A percentile compares a stretch with the other conserved stretches of the same genome.
phyloP scores from a whole-genome alignment of 1,139 yeast genomes.

The Suhomyces anneliseae region DNA sequence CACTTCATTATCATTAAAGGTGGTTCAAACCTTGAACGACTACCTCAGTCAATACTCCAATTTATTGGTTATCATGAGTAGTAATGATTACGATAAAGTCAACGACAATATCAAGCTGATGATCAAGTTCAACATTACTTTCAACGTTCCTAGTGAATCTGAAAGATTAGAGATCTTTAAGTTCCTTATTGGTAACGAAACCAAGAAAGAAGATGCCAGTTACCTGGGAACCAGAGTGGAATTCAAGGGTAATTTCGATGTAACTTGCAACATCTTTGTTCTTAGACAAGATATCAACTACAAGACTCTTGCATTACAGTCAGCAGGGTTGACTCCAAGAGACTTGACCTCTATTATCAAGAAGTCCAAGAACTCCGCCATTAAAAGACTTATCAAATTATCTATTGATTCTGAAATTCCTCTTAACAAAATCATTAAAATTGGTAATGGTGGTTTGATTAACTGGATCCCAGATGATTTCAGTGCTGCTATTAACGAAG shows the following conservation, averaged over 20 bases:
- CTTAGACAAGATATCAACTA: conserved; percentile 57
- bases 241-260: conserved; percentile 20
- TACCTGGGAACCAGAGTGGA: conserved; percentile 19
- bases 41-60: conserved; percentile 39
- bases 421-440: conserved; percentile 28
- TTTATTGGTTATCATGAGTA: conserved; percentile 65
- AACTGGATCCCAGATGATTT: conserved; percentile 65
- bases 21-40: conserved; percentile 60
- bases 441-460: conserved; percentile 55
- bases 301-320: conserved; percentile 69
- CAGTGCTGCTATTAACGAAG: conserved; percentile 71
- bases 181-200: conserved; percentile 40
- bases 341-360: conserved; percentile 75
- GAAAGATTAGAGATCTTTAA: conserved; percentile 70
- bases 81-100: conserved; percentile 69
- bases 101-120: conserved; percentile 66
- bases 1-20: conserved; percentile 58
- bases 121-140: conserved; percentile 73
- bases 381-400: conserved; percentile 45
- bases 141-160: conserved; percentile 74
- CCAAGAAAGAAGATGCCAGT: conserved; percentile 13
- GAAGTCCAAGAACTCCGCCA: conserved; percentile 60
- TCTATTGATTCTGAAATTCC: conserved; percentile 17
- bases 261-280: conserved; percentile 24
- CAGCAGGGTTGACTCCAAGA: conserved; percentile 90